Conservation (phyloP, 2,329 filamentous ascomycete species). For the Diaporthe ampelina region DNA sequence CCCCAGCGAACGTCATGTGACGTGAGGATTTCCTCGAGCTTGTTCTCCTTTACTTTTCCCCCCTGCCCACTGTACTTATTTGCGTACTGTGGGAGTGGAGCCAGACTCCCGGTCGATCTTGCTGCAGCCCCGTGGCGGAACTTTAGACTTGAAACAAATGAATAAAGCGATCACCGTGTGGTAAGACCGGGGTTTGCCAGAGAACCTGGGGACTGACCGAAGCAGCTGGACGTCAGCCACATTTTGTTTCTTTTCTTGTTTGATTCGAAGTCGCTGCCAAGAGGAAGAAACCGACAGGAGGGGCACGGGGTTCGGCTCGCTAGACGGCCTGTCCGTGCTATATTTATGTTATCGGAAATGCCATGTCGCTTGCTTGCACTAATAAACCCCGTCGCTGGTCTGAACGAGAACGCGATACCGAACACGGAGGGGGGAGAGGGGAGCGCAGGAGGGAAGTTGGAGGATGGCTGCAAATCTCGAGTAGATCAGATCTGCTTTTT, state of each 20-base stretch:
- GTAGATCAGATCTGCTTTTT: slow-evolving; percentile 3
- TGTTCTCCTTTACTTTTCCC: background rate
- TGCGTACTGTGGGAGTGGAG: slow-evolving; percentile 26
- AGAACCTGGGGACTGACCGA: slow-evolving; percentile 27
- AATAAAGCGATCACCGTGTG: slow-evolving; percentile 35
- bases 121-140: slow-evolving; percentile 31
- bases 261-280: slow-evolving; percentile 21
- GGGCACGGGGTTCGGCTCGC: slow-evolving; percentile 5
- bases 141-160: slow-evolving; percentile 40
- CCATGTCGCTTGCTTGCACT: slow-evolving; percentile 9
- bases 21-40: slow-evolving; percentile 17
- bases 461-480: slow-evolving; percentile 17
- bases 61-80: background rate
- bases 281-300: background rate
- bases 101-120: slow-evolving; percentile 28
- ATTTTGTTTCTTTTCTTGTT: slow-evolving; percentile 19
- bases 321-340: slow-evolving; percentile 14
- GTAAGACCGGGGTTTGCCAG: slow-evolving; percentile 5
- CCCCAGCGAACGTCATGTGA: slow-evolving; percentile 25
- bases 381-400: background rate
- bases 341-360: slow-evolving; percentile 16
- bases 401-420: background rate
- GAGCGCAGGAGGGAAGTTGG: slow-evolving; percentile 1
- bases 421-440: background rate
- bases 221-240: slow-evolving; percentile 18